Percentiles rank a stretch among this genome's conserved stretches.
phyloP scores from a whole-genome alignment of 768 basidiomycete genomes.

The Neoboletus subvelutipes region DNA sequence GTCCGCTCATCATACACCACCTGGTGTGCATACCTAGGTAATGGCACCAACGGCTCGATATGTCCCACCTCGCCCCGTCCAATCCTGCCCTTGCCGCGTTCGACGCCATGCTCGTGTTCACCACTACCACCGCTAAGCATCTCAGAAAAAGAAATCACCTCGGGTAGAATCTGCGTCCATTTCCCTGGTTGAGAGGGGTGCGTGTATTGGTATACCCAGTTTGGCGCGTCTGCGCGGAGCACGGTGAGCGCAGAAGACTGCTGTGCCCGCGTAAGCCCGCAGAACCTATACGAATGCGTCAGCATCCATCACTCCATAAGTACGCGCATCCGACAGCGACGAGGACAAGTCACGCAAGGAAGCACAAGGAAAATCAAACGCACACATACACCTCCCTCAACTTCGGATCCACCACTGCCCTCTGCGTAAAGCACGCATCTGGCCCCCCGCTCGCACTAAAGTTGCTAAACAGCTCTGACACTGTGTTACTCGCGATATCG shows the following conservation, averaged over 20 bases:
- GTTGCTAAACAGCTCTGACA: slow-evolving; percentile 62
- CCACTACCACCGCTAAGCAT: background rate
- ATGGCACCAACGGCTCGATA: slow-evolving; percentile 40
- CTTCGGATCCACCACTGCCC: slow-evolving; percentile 65
- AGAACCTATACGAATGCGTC: slow-evolving; percentile 44
- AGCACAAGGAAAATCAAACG: slow-evolving; percentile 21
- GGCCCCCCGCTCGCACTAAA: slow-evolving; percentile 63
- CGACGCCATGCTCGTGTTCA: background rate
- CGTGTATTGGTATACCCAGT: slow-evolving; percentile 69
- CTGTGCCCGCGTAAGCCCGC: slow-evolving; percentile 52
- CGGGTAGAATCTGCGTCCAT: slow-evolving; percentile 60
- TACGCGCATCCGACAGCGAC: background rate
- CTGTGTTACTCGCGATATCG: slow-evolving; percentile 56
- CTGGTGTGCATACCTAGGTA: slow-evolving; percentile 75
- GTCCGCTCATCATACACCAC: slow-evolving; percentile 66
- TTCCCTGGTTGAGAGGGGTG: slow-evolving; percentile 50
- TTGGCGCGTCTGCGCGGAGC: slow-evolving; percentile 48
- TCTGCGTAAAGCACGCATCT: slow-evolving; percentile 70
- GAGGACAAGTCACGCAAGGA: no score
- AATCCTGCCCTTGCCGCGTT: background rate
- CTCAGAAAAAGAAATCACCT: slow-evolving; percentile 19
- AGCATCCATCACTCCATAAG: background rate
- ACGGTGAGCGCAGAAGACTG: slow-evolving; percentile 40
- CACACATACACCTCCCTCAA: slow-evolving; percentile 74
- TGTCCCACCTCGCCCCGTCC: background rate